These are phyloP conservation scores for Exutisphaerella laricina DNA, from an alignment of 2,329 filamentous ascomycete genomes.

Conservation along the genomic window DNA sequence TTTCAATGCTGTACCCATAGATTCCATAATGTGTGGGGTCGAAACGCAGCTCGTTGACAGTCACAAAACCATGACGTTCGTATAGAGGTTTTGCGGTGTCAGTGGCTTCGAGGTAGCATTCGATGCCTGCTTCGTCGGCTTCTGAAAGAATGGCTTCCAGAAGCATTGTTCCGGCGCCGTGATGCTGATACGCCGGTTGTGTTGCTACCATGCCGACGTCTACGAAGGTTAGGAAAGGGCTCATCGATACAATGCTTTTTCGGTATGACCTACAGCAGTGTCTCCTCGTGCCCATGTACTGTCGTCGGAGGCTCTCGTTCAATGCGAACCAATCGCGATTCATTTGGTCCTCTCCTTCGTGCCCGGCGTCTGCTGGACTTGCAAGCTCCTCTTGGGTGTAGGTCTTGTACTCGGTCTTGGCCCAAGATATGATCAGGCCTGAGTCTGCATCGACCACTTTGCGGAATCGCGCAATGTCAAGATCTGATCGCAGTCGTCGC, in stretches of 20 bases:
- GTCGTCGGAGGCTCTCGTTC: slow-evolving; percentile 28
- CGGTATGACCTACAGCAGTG: slow-evolving; percentile 31
- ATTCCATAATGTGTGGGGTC: slow-evolving; percentile 28
- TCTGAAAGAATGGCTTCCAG: slow-evolving; percentile 38
- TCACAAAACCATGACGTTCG: slow-evolving; percentile 31
- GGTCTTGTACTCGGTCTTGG: slow-evolving; percentile 28
- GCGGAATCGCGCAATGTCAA: slow-evolving; percentile 18
- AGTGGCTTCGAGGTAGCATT: slow-evolving; percentile 41
- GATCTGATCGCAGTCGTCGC: slow-evolving; percentile 10
- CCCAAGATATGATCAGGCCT: slow-evolving; percentile 29
- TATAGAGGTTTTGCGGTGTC: slow-evolving; percentile 31
- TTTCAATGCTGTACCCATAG: slow-evolving; percentile 24
- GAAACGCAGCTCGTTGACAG: slow-evolving; percentile 29
- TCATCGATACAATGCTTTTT: not conserved
- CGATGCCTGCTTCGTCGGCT: slow-evolving; percentile 38
- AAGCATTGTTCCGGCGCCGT: slow-evolving; percentile 39
- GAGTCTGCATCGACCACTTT: slow-evolving; percentile 29
- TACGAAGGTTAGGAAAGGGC: slow-evolving; percentile 5
- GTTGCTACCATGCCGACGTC: slow-evolving; percentile 36
- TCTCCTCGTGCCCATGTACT: slow-evolving; percentile 25
- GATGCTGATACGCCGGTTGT: slow-evolving; percentile 38
- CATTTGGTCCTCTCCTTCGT: slow-evolving; percentile 29
- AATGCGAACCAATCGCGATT: slow-evolving; percentile 34
- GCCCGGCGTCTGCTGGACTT: slow-evolving; percentile 27
- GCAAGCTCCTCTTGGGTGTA: slow-evolving; percentile 26